These are phyloP conservation scores for Annulohypoxylon truncatum DNA, from an alignment of 2,329 filamentous ascomycete genomes.

Conservation along the genomic window DNA sequence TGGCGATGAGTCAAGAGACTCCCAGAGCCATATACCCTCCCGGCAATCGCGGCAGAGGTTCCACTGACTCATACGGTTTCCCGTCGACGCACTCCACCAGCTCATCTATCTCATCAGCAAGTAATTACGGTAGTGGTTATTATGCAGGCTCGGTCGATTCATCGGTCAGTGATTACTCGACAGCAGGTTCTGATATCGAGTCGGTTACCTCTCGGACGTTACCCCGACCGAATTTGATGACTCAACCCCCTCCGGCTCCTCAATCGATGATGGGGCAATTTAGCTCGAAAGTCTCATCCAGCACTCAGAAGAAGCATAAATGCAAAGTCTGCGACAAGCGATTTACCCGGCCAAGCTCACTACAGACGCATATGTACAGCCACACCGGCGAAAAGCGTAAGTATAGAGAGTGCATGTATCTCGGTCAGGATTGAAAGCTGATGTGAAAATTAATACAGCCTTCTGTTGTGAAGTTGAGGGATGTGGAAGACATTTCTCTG, in stretches of 20 bases:
- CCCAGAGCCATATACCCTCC: conserved; percentile 89
- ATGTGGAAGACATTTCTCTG: conserved; percentile 95
- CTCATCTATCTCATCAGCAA: conserved; percentile 89
- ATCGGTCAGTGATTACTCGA: conserved; percentile 92
- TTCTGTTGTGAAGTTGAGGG: conserved; percentile 95
- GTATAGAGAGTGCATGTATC: conserved; percentile 54
- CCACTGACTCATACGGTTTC: conserved; percentile 90
- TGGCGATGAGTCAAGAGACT: conserved; percentile 95
- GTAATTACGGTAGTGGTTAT: conserved; percentile 82
- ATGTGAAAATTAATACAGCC: conserved; percentile 63
- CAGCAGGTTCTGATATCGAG: conserved; percentile 86
- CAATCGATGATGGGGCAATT: conserved; percentile 99
- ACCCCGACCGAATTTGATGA: conserved; percentile 76
- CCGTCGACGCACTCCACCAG: conserved; percentile 84
- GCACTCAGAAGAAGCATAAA: conserved; percentile 99
- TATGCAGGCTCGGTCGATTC: conserved; percentile 87
- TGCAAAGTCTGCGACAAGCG: conserved; percentile 99
- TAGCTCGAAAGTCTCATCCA: conserved; percentile 94
- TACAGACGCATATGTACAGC: conserved; percentile 98
- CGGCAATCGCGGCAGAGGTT: conserved; percentile 71
- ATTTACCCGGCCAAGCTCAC: conserved; percentile 91
- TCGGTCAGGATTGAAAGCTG: conserved; percentile 16
- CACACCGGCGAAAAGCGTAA: conserved; percentile 98
- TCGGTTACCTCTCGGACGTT: conserved; percentile 83
- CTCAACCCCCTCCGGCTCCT: conserved; percentile 80